phyloP scores from a whole-genome alignment of 2,329 filamentous ascomycete genomes.

The Moelleriella libera region DNA sequence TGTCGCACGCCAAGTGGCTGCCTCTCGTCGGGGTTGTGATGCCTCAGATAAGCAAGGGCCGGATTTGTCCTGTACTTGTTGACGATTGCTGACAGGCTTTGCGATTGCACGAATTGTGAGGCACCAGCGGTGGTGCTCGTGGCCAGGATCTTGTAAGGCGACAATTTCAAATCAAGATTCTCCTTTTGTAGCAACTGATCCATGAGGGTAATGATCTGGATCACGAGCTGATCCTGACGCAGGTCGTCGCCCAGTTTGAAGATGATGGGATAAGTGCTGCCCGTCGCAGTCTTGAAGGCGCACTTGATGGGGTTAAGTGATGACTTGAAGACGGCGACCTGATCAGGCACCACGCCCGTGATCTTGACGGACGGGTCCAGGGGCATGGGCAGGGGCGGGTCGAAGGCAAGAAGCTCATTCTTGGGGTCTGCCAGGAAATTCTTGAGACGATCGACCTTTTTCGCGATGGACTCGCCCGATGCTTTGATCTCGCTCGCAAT shows the following conservation, averaged over 20 bases:
- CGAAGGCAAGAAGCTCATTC: slow-evolving; percentile 72
- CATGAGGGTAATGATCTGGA: slow-evolving; percentile 96
- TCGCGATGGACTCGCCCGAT: slow-evolving; percentile 60
- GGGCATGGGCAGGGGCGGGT: slow-evolving; percentile 76
- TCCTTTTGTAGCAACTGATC: slow-evolving; percentile 90
- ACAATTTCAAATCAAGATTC: slow-evolving; percentile 87
- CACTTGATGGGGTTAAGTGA: slow-evolving; percentile 83
- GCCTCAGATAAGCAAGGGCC: slow-evolving; percentile 70
- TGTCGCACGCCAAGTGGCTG: slow-evolving; percentile 78
- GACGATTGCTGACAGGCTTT: slow-evolving; percentile 68
- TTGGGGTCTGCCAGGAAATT: slow-evolving; percentile 75
- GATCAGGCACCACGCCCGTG: slow-evolving; percentile 66
- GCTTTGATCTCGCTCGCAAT: slow-evolving; percentile 81
- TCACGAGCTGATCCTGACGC: slow-evolving; percentile 91
- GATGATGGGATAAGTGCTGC: slow-evolving; percentile 74
- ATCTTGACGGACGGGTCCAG: slow-evolving; percentile 75
- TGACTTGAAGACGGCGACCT: slow-evolving; percentile 90
- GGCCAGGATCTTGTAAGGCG: slow-evolving; percentile 90
- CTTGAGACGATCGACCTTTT: slow-evolving; percentile 76
- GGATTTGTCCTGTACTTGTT: slow-evolving; percentile 64
- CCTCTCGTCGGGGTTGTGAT: slow-evolving; percentile 75
- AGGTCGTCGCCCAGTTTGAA: slow-evolving; percentile 97
- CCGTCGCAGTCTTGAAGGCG: slow-evolving; percentile 69
- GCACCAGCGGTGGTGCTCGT: slow-evolving; percentile 82
- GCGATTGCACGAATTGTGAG: slow-evolving; percentile 84